Evolutionary conservation across 306 rosid genomes (phyloP).

Genomic region (Medicago ruthenica): DNA sequence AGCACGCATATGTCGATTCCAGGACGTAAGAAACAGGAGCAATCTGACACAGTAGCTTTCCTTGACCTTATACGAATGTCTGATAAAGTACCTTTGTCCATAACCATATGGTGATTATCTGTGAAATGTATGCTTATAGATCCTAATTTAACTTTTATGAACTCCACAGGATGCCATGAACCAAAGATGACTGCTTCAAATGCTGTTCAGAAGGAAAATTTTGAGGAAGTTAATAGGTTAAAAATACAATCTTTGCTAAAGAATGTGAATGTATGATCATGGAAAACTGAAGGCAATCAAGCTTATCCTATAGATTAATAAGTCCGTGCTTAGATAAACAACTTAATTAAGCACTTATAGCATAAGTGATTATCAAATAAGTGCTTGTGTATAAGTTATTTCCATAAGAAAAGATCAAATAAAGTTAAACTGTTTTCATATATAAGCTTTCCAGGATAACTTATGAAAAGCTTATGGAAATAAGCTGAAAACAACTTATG

Average conservation of each 20-base stretch:
- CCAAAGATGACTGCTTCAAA: constrained; percentile 75
- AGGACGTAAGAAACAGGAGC: constrained; percentile 73
- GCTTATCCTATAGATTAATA: not conserved
- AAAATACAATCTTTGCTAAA: constrained; percentile 13
- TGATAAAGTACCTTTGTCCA: constrained; percentile 66
- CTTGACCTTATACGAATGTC: constrained; percentile 77
- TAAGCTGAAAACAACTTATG: not conserved
- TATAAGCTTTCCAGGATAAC: not conserved
- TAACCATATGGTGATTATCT: constrained; percentile 48
- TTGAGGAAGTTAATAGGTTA: constrained; percentile 8
- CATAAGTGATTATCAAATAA: not conserved
- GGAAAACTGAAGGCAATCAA: not conserved
- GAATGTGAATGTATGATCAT: constrained; percentile 20
- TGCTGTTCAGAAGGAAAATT: constrained; percentile 52
- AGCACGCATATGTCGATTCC: constrained; percentile 80
- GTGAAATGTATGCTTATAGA: constrained; percentile 57
- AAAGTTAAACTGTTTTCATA: not conserved
- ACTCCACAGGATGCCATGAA: constrained; percentile 80
- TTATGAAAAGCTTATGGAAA: not conserved
- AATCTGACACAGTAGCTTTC: constrained; percentile 71
- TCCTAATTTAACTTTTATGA: constrained; percentile 63
- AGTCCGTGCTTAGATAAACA: too few species aligned
- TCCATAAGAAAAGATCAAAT: not conserved
- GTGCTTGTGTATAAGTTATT: not conserved
- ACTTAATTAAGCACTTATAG: too few species aligned